Percentiles rank a stretch among this genome's conserved stretches.
phyloP scores from a whole-genome alignment of 257 asterid genomes.

The Misopates orontium region DNA sequence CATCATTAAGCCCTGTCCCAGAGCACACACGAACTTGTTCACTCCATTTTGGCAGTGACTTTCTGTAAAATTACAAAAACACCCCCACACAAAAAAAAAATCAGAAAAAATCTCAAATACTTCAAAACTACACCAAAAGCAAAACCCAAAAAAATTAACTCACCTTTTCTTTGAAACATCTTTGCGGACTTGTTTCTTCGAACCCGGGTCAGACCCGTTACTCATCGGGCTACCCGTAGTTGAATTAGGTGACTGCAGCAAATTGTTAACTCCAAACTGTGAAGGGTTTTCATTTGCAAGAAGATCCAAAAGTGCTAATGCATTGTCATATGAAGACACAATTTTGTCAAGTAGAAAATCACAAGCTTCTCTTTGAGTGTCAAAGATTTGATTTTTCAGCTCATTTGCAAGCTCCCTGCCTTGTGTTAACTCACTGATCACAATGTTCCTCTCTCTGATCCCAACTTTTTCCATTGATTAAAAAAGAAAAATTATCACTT shows the following conservation, averaged over 20 bases:
- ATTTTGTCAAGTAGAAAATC: conserved; percentile 49
- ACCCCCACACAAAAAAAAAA: not conserved
- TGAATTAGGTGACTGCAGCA: conserved; percentile 8
- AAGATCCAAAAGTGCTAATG: conserved; percentile 42
- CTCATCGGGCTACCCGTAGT: conserved; percentile 5
- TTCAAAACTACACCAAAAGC: not conserved
- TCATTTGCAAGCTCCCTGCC: conserved; percentile 73
- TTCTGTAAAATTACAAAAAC: conserved; percentile 27
- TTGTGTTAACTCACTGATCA: conserved; percentile 50
- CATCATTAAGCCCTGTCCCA: conserved; percentile 31
- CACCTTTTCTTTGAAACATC: conserved; percentile 37
- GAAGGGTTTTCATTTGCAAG: conserved; percentile 1
- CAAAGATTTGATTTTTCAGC: conserved; percentile 51
- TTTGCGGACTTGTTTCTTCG: conserved; percentile 16
- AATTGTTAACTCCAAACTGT: not conserved
- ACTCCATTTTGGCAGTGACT: conserved; percentile 23
- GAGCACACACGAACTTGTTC: conserved; percentile 27
- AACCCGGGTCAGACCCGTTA: conserved; percentile 24
- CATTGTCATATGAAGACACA: conserved; percentile 61
- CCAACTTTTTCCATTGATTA: conserved; percentile 46
- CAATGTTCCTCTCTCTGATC: conserved; percentile 30
- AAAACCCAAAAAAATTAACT: too few relatives aligned
- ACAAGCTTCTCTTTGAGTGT: conserved; percentile 34
- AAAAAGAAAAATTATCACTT: too few relatives aligned
- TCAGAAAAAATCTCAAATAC: not conserved